Conservation (phyloP, 139 green algal species). For the Chlamydomonas sp. region DNA sequence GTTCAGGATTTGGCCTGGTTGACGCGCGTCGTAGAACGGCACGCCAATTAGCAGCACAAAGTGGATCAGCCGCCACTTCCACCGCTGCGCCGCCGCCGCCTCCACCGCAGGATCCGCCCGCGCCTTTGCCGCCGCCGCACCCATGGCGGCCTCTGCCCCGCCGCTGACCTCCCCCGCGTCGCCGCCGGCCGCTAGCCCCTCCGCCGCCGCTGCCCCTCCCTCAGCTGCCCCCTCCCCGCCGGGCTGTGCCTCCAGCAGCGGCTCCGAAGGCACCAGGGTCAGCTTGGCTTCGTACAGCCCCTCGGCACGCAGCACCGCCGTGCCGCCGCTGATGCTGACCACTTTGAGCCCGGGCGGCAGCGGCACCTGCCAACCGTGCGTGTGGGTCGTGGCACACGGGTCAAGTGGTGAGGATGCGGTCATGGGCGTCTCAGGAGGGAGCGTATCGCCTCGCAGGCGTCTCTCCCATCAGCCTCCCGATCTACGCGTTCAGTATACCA, state of each 20-base stretch:
- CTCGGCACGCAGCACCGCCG: slow-evolving; percentile 34
- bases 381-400: too few species aligned
- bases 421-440: too few species aligned
- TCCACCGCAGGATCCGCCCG: slow-evolving; percentile 1
- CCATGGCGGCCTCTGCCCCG: slow-evolving; percentile 4
- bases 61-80: slow-evolving; percentile 52
- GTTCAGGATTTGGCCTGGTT: slow-evolving; percentile 37
- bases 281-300: slow-evolving; percentile 56
- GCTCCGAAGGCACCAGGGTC: slow-evolving; percentile 44
- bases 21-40: slow-evolving; percentile 34
- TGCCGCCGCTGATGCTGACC: slow-evolving; percentile 32
- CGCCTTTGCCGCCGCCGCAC: background rate
- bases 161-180: background rate
- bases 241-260: background rate
- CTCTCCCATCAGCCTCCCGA: background rate
- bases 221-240: background rate
- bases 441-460: background rate
- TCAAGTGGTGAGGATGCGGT: too few species aligned
- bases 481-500: background rate
- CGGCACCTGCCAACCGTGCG: slow-evolving; percentile 3
- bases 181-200: background rate
- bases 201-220: background rate
- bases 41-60: slow-evolving; percentile 42
- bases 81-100: slow-evolving; percentile 38
- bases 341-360: slow-evolving; percentile 37